Base-by-base conservation (phyloP, 164 flowering plant genomes). In the Hamamelis virginiana region DNA sequence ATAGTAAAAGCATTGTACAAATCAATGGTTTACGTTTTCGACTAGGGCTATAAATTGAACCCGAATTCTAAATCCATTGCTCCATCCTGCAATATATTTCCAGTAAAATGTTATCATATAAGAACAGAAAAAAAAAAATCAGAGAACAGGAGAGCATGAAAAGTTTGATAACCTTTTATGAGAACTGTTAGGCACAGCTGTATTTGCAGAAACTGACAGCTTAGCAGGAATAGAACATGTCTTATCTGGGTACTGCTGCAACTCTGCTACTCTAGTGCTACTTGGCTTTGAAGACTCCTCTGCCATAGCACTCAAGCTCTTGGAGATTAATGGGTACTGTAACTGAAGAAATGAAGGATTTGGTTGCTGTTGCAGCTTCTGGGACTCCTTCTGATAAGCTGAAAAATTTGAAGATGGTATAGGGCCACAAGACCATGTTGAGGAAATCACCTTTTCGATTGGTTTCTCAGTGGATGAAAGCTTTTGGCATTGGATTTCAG, bases 111-210 rank as follows among this genome's bases (percentile, higher is more conserved):
- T n/a, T n/a, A n/a, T n/a, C n/a, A n/a, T n/a, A n/a, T 9, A 19
- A 26, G 27, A 33, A 44, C 22, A 66, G 27, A 16, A n/a, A 19
- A 16, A 0, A 28, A 3, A 21, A 55, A 64, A n/a, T 15, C 25
- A 23, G 64, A 23, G 12, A 66, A 72, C 27, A 41, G 1, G 14
- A 38, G 12, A 50, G 11, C 19, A 38, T 11, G 19, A 22, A 60
- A 59, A 38, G 45, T 10, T 22, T 4, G 33, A 18, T 21, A 59
- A 74, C 76, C 76, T 74, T 48, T 68, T 74, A 11, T 62, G 67
- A 26, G 69, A 48, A 58, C 25, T 45, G 60, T 56, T 68, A 64
- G 64, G 65, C 22, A 15, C 45, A 16, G 57, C 21, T 46, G 63
- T 23, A 23, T 45, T 71, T 18, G 64, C 57, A 68, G 71, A 6